Evolutionary conservation across 2,329 filamentous ascomycete species (phyloP).

Genomic region (Thelonectria olida): DNA sequence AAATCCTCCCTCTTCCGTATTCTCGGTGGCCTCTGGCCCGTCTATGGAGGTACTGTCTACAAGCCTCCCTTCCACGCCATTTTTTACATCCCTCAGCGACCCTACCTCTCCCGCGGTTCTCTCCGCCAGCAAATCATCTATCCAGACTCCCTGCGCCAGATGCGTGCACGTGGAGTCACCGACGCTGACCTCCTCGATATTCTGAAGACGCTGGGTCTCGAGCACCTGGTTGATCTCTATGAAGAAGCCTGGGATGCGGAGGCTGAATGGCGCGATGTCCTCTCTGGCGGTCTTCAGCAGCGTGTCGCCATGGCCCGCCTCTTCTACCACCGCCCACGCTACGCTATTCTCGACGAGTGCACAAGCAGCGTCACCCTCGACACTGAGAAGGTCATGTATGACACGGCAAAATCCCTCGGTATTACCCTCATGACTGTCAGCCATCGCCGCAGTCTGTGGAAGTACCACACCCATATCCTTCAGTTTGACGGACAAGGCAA

Average conservation of each 20-base stretch:
- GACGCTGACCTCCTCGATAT: constrained; percentile 83
- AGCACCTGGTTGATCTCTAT: constrained; percentile 81
- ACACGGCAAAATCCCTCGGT: constrained; percentile 88
- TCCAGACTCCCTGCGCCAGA: constrained; percentile 86
- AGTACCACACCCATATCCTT: constrained; percentile 92
- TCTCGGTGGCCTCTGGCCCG: constrained; percentile 94
- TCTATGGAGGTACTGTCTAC: constrained; percentile 92
- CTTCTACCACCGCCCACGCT: constrained; percentile 92
- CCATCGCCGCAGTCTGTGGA: constrained; percentile 91
- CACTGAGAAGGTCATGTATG: constrained; percentile 96
- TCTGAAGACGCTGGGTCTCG: constrained; percentile 82
- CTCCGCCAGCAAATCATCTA: constrained; percentile 98
- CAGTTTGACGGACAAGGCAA: constrained; percentile 96
- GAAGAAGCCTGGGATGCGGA: constrained; percentile 88
- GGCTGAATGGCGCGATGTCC: constrained; percentile 94
- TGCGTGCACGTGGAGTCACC: constrained; percentile 84
- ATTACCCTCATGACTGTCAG: constrained; percentile 98
- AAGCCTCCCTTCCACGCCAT: constrained; percentile 94
- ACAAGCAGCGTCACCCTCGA: constrained; percentile 95
- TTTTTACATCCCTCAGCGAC: constrained; percentile 97
- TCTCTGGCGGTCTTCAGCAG: constrained; percentile 93
- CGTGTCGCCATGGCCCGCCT: constrained; percentile 94
- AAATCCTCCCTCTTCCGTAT: constrained; percentile 98
- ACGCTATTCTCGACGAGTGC: constrained; percentile 97
- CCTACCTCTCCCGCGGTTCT: constrained; percentile 89